Evolutionary conservation across 2,329 filamentous ascomycete species (phyloP).

Genomic region (Cercospora sp.): DNA sequence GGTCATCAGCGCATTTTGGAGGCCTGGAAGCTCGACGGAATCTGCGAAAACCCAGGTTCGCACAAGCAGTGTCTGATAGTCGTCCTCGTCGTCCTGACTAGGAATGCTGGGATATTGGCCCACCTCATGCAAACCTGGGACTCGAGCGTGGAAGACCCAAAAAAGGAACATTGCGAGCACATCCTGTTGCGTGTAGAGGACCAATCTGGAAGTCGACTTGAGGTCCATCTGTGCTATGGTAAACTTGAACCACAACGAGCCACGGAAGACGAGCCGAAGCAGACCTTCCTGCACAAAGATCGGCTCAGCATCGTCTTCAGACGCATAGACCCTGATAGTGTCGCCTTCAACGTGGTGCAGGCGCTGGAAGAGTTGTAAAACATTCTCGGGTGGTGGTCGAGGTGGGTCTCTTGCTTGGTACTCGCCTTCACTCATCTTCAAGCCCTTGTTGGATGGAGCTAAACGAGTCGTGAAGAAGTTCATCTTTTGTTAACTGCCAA

Average conservation of each 20-base stretch:
- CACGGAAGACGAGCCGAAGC: conserved; percentile 10
- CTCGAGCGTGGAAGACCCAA: conserved; percentile 5
- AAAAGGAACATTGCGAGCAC: conserved; percentile 12
- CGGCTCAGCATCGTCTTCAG: conserved; percentile 4
- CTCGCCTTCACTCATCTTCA: background rate
- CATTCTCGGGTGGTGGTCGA: conserved; percentile 7
- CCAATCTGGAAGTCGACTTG: background rate
- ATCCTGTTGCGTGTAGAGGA: conserved; percentile 2
- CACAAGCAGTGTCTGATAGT: conserved; percentile 12
- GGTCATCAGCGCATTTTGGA: conserved; percentile 11
- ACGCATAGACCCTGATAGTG: conserved; percentile 1
- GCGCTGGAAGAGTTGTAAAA: conserved; percentile 6
- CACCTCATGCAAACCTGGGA: conserved; percentile 7
- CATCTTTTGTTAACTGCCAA: background rate
- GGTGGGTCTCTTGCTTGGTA: background rate
- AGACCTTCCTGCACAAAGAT: conserved; percentile 14
- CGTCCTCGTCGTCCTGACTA: conserved; percentile 11
- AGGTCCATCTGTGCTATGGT: background rate
- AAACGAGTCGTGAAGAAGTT: conserved; percentile 6
- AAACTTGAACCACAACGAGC: conserved; percentile 7
- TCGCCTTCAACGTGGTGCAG: conserved; percentile 12
- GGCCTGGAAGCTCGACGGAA: conserved; percentile 2
- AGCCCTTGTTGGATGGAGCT: background rate
- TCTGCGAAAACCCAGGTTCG: conserved; percentile 13
- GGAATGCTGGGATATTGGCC: conserved; percentile 9